Evolutionary conservation across 257 asterid species (phyloP), one percentile per base, ranked within the genome.

Genomic region (Cruciata laevipes): DNA sequence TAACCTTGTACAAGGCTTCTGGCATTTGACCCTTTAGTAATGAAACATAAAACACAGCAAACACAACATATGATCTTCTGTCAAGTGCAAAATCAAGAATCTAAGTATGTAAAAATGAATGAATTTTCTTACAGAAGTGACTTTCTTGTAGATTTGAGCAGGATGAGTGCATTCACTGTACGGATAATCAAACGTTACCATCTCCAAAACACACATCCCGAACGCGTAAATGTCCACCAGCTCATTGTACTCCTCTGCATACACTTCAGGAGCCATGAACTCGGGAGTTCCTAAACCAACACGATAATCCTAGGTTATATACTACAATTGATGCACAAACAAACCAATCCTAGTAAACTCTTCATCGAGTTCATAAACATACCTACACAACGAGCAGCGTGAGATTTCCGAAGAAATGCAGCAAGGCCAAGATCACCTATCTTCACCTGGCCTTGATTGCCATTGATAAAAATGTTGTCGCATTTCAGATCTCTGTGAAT

Each of bases 401-500:
- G 85, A 0, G 87, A 80, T 71, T 80, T 83, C 58, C 81, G 76
- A 11, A 83, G 74, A 67, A 83, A 75, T 61, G 87, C 87, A 58
- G 85, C 87, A 20, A 83, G 81, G 11, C 87, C 87, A 69, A 83
- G 84, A 75, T 83, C 87, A 25, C 87, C 85, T 66, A 83, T 80
- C 68, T 83, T 83, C 17, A 83, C 87, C 77, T 83, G 80, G 38
- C 87, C 87, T 74, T 77, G 87, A 66, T 83, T 83, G 35, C 87
- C 87, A 71, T 83, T 83, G 23, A 83, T 71, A 69, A 83, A 83
- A 27, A 83, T 83, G 69, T 83, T 83, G 57, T 83, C 85, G 63
- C 87, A 83, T 68, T 83, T 83, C 70, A 83, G 85, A 86, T 92
- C 97, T 76, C 98, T 77, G 60, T 89, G 98, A 74, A 92, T 87